Conservation (phyloP, 179 eudicot genomes). For the Actinidia chinensis region DNA sequence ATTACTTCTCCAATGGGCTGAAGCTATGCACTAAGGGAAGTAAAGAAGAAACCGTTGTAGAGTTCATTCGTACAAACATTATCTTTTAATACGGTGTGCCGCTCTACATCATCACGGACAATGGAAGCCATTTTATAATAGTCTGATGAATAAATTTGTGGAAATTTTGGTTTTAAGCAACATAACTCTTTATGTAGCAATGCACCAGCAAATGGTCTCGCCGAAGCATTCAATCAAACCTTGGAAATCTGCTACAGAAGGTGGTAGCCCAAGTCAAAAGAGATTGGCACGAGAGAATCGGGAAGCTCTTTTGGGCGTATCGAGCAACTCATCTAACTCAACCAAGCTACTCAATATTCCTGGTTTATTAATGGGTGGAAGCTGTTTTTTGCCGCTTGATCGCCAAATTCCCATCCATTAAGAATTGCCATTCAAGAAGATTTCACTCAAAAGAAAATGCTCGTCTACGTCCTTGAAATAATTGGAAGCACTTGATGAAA, state of each 20-base stretch:
- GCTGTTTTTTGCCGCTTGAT: slow-evolving; percentile 19
- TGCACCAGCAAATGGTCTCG: slow-evolving; percentile 10
- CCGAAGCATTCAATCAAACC: slow-evolving; percentile 4
- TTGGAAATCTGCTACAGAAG: slow-evolving; percentile 15
- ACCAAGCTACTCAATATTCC: slow-evolving; percentile 15
- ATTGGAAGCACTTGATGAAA: too few relatives aligned
- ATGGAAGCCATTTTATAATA: slow-evolving; percentile 20
- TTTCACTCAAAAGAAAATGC: slow-evolving; percentile 15
- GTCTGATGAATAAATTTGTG: not conserved
- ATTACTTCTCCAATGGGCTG: too few relatives aligned
- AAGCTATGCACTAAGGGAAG: slow-evolving; percentile 13
- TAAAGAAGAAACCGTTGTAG: slow-evolving; percentile 24
- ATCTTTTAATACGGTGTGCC: slow-evolving; percentile 25
- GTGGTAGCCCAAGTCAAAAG: not conserved
- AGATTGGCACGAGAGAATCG: slow-evolving; percentile 20
- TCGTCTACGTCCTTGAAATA: too few relatives aligned
- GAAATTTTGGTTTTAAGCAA: slow-evolving; percentile 15
- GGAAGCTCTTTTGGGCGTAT: slow-evolving; percentile 17
- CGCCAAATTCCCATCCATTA: slow-evolving; percentile 19
- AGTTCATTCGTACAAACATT: slow-evolving; percentile 4
- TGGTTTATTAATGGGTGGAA: too few relatives aligned
- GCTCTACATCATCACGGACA: slow-evolving; percentile 18
- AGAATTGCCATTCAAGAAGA: slow-evolving; percentile 26
- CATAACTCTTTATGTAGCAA: slow-evolving; percentile 14
- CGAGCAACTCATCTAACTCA: slow-evolving; percentile 8